phyloP scores from a whole-genome alignment of 2,329 filamentous ascomycete species.

The Aspergillus glaucus region DNA sequence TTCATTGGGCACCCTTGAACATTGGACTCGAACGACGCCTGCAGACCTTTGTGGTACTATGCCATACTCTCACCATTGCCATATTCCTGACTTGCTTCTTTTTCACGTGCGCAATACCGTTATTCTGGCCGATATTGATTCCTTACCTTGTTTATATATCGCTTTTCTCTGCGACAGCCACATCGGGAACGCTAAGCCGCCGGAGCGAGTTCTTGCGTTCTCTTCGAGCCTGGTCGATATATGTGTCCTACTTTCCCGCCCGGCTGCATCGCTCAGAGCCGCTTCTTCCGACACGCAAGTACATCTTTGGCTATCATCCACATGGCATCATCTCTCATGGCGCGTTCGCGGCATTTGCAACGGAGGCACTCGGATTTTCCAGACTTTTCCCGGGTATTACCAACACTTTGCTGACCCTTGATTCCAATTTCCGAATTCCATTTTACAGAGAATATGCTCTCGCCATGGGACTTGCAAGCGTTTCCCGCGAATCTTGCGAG shows the following conservation, averaged over 20 bases:
- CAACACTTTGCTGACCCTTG: constrained; percentile 88
- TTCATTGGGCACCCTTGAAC: constrained; percentile 77
- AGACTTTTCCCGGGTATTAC: constrained; percentile 91
- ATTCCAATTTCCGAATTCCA: constrained; percentile 89
- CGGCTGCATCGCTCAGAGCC: constrained; percentile 76
- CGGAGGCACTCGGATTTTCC: constrained; percentile 79
- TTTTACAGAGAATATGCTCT: constrained; percentile 94
- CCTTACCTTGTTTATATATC: constrained; percentile 75
- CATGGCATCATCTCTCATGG: constrained; percentile 97
- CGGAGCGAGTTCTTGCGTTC: constrained; percentile 70
- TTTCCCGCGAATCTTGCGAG: constrained; percentile 86
- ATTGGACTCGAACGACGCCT: constrained; percentile 65
- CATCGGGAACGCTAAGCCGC: constrained; percentile 66
- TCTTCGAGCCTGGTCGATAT: constrained; percentile 75
- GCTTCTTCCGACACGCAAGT: constrained; percentile 76
- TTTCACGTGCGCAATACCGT: constrained; percentile 79
- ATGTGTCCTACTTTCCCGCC: constrained; percentile 88
- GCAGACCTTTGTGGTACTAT: constrained; percentile 71
- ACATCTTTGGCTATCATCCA: constrained; percentile 95
- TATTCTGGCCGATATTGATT: constrained; percentile 75
- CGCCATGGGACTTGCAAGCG: constrained; percentile 76
- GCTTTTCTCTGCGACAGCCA: constrained; percentile 69
- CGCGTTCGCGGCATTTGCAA: constrained; percentile 87
- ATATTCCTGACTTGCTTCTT: constrained; percentile 74
- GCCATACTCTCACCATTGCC: constrained; percentile 67